phyloP scores from a whole-genome alignment of 176 grass and related monocot genomes.

The Phragmites australis region DNA sequence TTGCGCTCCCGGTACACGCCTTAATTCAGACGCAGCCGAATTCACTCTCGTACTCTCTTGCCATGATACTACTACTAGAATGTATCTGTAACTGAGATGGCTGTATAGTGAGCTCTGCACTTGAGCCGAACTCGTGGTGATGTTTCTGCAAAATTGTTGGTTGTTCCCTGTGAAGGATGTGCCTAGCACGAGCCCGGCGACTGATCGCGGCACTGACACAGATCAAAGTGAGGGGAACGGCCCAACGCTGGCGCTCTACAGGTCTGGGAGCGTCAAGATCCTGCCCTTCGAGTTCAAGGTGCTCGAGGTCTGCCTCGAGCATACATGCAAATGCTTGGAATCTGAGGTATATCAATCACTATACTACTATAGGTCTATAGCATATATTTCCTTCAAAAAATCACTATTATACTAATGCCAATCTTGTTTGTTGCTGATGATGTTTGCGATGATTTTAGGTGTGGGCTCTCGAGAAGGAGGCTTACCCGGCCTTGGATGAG shows the following conservation, averaged over 20 bases:
- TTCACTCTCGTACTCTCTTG: background rate
- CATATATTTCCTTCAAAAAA: background rate
- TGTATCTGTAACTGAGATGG: background rate
- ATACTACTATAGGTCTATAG: no score
- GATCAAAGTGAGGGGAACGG: background rate
- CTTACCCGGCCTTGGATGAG: constrained; percentile 76
- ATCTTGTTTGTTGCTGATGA: background rate
- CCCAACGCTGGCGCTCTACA: background rate
- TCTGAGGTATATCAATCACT: constrained; percentile 40
- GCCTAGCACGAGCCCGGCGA: background rate
- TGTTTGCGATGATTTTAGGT: constrained; percentile 41
- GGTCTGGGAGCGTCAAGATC: constrained; percentile 37
- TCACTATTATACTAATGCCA: background rate
- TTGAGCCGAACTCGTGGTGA: background rate
- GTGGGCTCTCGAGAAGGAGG: constrained; percentile 61
- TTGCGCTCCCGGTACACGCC: constrained; percentile 34
- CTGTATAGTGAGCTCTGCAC: background rate
- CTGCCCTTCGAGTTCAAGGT: constrained; percentile 72
- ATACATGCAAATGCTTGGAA: constrained; percentile 65
- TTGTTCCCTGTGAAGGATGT: constrained; percentile 27
- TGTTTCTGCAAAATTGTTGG: background rate
- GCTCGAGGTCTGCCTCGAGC: constrained; percentile 69
- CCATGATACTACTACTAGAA: background rate
- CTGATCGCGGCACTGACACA: constrained; percentile 1
- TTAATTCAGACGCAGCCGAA: background rate